Base-by-base conservation (phyloP, 441 rosid genomes). In the Manihot esculenta region DNA sequence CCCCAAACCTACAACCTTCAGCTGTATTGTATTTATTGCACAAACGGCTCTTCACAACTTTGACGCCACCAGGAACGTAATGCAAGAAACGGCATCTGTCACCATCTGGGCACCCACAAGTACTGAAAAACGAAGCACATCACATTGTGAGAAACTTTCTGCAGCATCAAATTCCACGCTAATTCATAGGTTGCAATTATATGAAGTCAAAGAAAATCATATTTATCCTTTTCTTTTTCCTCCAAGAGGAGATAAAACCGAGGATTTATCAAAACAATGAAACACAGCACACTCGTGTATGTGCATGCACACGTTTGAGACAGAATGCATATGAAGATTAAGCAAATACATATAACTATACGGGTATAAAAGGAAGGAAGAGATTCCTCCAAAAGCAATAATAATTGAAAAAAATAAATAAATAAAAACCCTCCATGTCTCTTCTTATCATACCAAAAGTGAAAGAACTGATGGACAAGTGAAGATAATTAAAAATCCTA, bases 41-140 rank as follows among this genome's bases (percentile, higher is more conserved):
- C 74, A 90, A 20, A 3, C 96, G 84, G 45, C 76, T 72, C 72
- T 89, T 89, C 66, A 85, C 89, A 54, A 92, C 93, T 77, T 91
- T 94, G 77, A 80, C 77, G 72, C 99, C 99, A 62, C 98, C 99
- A 2, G 99, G 98, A 70, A 94, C 97, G 69, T 88, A 85, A 71
- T 94, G 99, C 87, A 88, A 73, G 75, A 94, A 94, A 75, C 92
- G 99, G 60, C 99, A 94, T 64, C 93, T 87, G 80, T 94, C 99
- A 48, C 99, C 98, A 66, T 92, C 92, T 66, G 96, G 96, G 74
- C 99, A 94, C 30, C 99, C 98, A 68, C 94, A 86, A 70, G 98
- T 92, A 78, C 99, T 94, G 94, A 83, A 85, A 74, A 68, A 76
- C 55, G 53, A 67, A 51, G 11, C 20, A 30, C 51, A 20, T n/a